Conservation (phyloP, 148 eudicot species). For the Nepenthes gracilis region DNA sequence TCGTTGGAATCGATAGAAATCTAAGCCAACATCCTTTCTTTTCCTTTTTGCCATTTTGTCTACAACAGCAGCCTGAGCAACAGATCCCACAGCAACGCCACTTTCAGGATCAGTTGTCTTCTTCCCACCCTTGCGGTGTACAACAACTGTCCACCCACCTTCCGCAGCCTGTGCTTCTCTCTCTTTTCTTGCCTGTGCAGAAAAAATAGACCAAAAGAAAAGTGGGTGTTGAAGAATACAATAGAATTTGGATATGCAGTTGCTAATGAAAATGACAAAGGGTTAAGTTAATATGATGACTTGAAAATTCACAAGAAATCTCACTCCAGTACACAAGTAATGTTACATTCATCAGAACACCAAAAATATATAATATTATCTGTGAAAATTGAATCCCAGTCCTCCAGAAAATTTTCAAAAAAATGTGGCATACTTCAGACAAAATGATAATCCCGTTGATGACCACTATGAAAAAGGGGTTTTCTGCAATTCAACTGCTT, state of each 20-base stretch:
- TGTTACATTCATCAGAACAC: too few species aligned
- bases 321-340: not conserved
- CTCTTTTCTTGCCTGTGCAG: slow-evolving; percentile 52
- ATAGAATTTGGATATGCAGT: not conserved
- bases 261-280: not conserved
- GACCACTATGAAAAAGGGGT: too few species aligned
- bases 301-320: not conserved
- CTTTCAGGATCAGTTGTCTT: slow-evolving; percentile 83
- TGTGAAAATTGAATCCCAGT: too few species aligned
- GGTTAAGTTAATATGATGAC: not conserved
- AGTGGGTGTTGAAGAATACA: not conserved
- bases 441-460: too few species aligned
- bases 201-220: not conserved
- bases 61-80: slow-evolving; percentile 64
- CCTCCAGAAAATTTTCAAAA: too few species aligned
- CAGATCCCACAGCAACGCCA: slow-evolving; percentile 83
- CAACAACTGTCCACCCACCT: slow-evolving; percentile 95
- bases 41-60: slow-evolving; percentile 74
- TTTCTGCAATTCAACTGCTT: too few species aligned
- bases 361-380: too few species aligned
- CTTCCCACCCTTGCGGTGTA: slow-evolving; percentile 79
- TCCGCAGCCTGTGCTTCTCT: slow-evolving; percentile 60
- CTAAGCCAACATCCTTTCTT: slow-evolving; percentile 54
- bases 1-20: slow-evolving; percentile 90
- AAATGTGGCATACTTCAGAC: too few species aligned